Evolutionary conservation across 768 basidiomycete genomes (phyloP).

Genomic region (Tulasnella sp.): DNA sequence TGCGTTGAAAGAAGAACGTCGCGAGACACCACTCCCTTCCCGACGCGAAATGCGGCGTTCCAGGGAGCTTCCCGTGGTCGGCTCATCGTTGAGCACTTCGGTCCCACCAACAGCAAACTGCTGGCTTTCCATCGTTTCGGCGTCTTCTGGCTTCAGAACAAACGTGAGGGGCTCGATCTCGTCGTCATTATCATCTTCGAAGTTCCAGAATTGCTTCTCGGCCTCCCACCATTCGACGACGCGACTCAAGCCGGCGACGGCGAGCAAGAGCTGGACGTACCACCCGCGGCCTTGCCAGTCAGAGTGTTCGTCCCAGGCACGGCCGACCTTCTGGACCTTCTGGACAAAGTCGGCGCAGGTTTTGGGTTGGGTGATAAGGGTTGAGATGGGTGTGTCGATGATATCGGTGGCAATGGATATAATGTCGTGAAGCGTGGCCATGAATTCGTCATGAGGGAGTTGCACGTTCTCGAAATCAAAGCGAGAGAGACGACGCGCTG

Average conservation of each 20-base stretch:
- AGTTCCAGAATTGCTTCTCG: constrained; percentile 99
- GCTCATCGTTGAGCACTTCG: constrained; percentile 12
- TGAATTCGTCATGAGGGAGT: constrained; percentile 71
- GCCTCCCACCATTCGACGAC: constrained; percentile 99
- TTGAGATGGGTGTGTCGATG: constrained; percentile 73
- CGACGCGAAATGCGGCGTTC: constrained; percentile 1
- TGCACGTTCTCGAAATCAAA: constrained; percentile 38
- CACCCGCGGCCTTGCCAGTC: constrained; percentile 97
- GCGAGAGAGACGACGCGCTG: constrained; percentile 66
- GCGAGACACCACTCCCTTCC: not conserved
- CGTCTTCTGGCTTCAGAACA: constrained; percentile 79
- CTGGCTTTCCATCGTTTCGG: constrained; percentile 23
- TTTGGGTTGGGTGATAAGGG: constrained; percentile 77
- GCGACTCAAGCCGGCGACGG: constrained; percentile 87
- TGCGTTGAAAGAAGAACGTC: not conserved
- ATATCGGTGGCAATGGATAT: constrained; percentile 91
- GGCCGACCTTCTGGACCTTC: constrained; percentile 81
- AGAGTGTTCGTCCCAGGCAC: constrained; percentile 93
- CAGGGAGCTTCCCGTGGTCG: constrained; percentile 3
- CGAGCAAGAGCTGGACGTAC: constrained; percentile 94
- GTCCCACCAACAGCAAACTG: constrained; percentile 43
- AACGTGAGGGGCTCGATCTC: constrained; percentile 86
- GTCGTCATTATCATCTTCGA: constrained; percentile 77
- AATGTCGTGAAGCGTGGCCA: constrained; percentile 80
- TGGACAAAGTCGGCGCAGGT: constrained; percentile 77